Evolutionary conservation across 1,284 basidiomycete genomes (phyloP).

Genomic region (Irpex lacteus): DNA sequence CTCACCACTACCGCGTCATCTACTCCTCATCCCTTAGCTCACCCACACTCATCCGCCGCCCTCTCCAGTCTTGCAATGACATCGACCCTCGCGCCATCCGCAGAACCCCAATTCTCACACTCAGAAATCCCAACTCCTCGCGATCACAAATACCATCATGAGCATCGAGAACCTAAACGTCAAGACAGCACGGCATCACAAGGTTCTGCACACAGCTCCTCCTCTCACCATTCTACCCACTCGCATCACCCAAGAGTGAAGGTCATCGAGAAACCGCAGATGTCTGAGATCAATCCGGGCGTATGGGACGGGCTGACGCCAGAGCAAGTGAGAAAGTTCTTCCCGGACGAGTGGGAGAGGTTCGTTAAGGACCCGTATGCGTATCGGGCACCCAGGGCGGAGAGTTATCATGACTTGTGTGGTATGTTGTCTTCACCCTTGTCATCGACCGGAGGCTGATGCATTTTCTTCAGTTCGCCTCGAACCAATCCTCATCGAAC

Average conservation of each 20-base stretch:
- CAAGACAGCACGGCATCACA: not conserved
- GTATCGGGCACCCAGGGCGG: constrained; percentile 88
- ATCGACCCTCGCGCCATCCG: not conserved
- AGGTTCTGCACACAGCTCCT: constrained; percentile 1
- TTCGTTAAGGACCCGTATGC: constrained; percentile 93
- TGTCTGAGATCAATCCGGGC: constrained; percentile 97
- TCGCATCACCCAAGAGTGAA: constrained; percentile 49
- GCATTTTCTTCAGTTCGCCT: constrained; percentile 52
- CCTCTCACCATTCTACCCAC: constrained; percentile 1
- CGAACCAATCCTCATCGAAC: constrained; percentile 81
- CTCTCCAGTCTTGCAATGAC: constrained; percentile 4
- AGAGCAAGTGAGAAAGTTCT: constrained; percentile 86
- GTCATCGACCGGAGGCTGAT: not conserved
- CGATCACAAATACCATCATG: not conserved
- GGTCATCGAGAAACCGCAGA: constrained; percentile 92
- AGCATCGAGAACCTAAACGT: not conserved
- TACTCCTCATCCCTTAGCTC: not conserved
- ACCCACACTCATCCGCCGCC: not conserved
- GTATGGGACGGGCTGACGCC: constrained; percentile 95
- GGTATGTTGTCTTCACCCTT: constrained; percentile 38
- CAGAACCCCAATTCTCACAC: not conserved
- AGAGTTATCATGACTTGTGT: constrained; percentile 89
- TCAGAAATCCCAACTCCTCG: not conserved
- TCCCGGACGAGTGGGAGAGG: constrained; percentile 92
- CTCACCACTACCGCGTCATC: constrained; percentile 39